Conservation (phyloP, 768 basidiomycete species). For the Daedaleopsis sinensis region DNA sequence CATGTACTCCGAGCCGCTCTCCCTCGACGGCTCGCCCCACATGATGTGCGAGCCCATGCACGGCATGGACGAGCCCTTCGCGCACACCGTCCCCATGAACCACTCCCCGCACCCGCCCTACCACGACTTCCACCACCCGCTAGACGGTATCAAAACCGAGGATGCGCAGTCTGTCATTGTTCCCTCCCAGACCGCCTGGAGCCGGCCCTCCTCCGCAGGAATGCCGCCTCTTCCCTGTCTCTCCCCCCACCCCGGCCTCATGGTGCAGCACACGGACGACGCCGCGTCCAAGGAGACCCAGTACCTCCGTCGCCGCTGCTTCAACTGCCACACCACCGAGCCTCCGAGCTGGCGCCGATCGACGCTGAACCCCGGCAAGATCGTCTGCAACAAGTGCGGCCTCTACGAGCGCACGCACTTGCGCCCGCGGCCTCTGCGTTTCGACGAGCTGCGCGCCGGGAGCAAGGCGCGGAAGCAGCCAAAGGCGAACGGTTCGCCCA, state of each 20-base stretch:
- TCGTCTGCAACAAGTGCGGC: slow-evolving; percentile 94
- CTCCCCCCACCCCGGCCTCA: slow-evolving; percentile 51
- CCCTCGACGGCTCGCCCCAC: slow-evolving; percentile 43
- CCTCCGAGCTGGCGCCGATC: slow-evolving; percentile 88
- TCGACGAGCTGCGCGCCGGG: slow-evolving; percentile 87
- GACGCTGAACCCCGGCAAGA: slow-evolving; percentile 89
- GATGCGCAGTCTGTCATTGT: slow-evolving; percentile 61
- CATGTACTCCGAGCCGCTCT: slow-evolving; percentile 43
- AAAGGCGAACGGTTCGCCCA: slow-evolving; percentile 32
- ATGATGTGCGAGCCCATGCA: slow-evolving; percentile 38
- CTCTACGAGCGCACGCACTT: slow-evolving; percentile 89
- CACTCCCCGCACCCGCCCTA: slow-evolving; percentile 48
- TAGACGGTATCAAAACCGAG: slow-evolving; percentile 66
- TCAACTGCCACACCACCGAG: slow-evolving; percentile 92
- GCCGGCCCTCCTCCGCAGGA: slow-evolving; percentile 36
- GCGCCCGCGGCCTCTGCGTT: slow-evolving; percentile 79
- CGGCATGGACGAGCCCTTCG: slow-evolving; percentile 34
- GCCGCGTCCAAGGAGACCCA: slow-evolving; percentile 90
- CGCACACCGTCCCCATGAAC: slow-evolving; percentile 33
- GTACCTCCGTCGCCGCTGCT: slow-evolving; percentile 84
- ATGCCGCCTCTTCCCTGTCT: slow-evolving; percentile 42
- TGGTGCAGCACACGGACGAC: slow-evolving; percentile 88
- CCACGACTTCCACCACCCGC: slow-evolving; percentile 47
- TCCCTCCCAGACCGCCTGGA: slow-evolving; percentile 62
- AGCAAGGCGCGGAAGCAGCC: slow-evolving; percentile 74